phyloP scores from a whole-genome alignment of 1,284 basidiomycete genomes.

The Psilocybe mexicana region DNA sequence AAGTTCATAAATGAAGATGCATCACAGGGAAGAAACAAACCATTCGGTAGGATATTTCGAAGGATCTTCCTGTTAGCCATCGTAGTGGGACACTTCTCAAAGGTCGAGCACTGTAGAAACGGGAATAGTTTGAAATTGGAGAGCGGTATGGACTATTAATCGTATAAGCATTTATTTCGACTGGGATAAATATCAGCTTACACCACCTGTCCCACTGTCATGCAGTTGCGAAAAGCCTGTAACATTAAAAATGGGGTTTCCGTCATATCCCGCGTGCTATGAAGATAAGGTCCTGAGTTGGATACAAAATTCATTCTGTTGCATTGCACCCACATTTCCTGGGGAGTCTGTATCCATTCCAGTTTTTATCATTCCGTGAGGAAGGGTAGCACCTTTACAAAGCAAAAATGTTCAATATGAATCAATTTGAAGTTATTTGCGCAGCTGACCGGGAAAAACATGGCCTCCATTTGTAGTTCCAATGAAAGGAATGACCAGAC shows the following conservation, averaged over 20 bases:
- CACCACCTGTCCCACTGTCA: constrained; percentile 62
- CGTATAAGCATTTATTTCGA: not conserved
- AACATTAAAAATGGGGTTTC: constrained; percentile 46
- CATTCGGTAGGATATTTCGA: constrained; percentile 45
- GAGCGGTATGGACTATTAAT: constrained; percentile 47
- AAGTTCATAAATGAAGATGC: not conserved
- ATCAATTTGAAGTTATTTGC: not conserved
- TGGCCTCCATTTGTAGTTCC: constrained; percentile 62
- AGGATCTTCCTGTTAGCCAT: constrained; percentile 44
- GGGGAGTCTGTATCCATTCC: constrained; percentile 68
- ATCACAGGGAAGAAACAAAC: constrained; percentile 27
- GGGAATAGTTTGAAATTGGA: constrained; percentile 66
- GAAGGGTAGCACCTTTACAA: constrained; percentile 54
- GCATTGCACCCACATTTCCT: constrained; percentile 44
- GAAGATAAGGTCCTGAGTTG: not conserved
- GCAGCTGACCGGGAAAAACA: constrained; percentile 54
- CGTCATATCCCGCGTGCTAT: constrained; percentile 66
- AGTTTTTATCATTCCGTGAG: constrained; percentile 66
- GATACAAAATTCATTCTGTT: not conserved
- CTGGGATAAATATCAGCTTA: constrained; percentile 23
- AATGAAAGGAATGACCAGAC: constrained; percentile 56
- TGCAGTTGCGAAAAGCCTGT: constrained; percentile 66
- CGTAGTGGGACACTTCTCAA: constrained; percentile 51
- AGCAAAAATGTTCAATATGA: not conserved
- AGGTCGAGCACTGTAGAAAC: constrained; percentile 48